Percentiles rank a stretch among this genome's conserved stretches.
Evolutionary conservation across 1,284 basidiomycete species (phyloP).

Genomic region (Earliella scabrosa): DNA sequence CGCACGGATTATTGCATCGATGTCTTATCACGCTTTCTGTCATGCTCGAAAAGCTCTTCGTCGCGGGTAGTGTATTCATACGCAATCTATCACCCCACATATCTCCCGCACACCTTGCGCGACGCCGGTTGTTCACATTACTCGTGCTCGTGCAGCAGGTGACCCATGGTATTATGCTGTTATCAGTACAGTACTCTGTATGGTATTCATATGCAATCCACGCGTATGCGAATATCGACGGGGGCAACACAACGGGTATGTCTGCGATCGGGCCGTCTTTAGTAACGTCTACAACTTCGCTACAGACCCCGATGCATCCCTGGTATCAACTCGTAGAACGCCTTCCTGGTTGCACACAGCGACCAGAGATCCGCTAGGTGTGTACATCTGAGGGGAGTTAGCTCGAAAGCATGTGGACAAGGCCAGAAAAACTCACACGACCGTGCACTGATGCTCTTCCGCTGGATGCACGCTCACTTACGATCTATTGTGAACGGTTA

Average conservation of each 20-base stretch:
- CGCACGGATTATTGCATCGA: constrained; percentile 30
- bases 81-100: constrained; percentile 24
- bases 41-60: constrained; percentile 25
- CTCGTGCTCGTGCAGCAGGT: no score
- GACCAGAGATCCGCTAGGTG: constrained; percentile 69
- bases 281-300: constrained; percentile 15
- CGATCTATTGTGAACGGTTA: constrained; percentile 41
- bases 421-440: constrained; percentile 52
- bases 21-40: constrained; percentile 30
- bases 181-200: constrained; percentile 19
- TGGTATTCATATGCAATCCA: constrained; percentile 7
- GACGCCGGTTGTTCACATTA: no score
- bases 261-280: background rate
- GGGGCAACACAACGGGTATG: background rate
- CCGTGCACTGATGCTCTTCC: constrained; percentile 81
- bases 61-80: constrained; percentile 30
- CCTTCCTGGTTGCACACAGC: constrained; percentile 88
- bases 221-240: constrained; percentile 1
- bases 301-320: background rate
- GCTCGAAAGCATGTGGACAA: no score
- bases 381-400: constrained; percentile 69
- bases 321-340: constrained; percentile 61
- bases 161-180: no score
- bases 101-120: constrained; percentile 15
- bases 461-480: constrained; percentile 59